Evolutionary conservation across 495 filamentous ascomycete species (phyloP), one percentile per base, ranked within the genome.

Genomic region (Aspergillus biplanus): DNA sequence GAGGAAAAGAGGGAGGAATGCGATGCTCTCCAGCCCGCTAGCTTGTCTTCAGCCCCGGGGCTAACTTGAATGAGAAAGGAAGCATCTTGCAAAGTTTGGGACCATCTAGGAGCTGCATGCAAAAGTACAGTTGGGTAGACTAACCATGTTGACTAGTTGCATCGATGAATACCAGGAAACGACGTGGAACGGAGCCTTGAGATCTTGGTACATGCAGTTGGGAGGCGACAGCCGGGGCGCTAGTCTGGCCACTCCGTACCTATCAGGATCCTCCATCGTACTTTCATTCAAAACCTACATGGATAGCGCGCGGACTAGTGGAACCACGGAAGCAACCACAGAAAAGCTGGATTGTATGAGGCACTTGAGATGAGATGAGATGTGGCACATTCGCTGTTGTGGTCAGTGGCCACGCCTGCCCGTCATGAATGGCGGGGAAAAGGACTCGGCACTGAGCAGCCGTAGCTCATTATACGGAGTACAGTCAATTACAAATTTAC

Each of bases 121-220:
- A 63, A 57, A 63, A 63, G 61, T 63, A 63, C 61, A 63, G 61
- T 63, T 52, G 27, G 46, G 54, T 44, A 1, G 8, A 27, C 37
- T 27, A 16, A 39, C 21, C 21, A 27, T 27, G 21, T 27, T 27
- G 21, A 39, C 47, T 50, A 49, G 57, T 39, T 59, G 60, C 60
- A 62, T 35, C 37, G n/a, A 47, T 37, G 54, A 52, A 58, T 57
- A 42, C 61, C 61, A 53, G 61, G 61, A 63, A 63, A 35, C n/a
- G 18, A 62, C 15, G 18, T n/a, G 7, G 31, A 31, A 37, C 42
- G 16, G 27, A 44, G 58, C 42, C 15, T 32, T 34, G 18, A 59
- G 57, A 59, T 59, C 57, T 59, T 35, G 57, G 57, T 59, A 59
- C 42, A 18, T 48, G 56, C 44, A 58, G 33, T 27, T 55, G 52